Base-by-base conservation (phyloP, 352 stramenopile genomes). In the Pythium biforme region DNA sequence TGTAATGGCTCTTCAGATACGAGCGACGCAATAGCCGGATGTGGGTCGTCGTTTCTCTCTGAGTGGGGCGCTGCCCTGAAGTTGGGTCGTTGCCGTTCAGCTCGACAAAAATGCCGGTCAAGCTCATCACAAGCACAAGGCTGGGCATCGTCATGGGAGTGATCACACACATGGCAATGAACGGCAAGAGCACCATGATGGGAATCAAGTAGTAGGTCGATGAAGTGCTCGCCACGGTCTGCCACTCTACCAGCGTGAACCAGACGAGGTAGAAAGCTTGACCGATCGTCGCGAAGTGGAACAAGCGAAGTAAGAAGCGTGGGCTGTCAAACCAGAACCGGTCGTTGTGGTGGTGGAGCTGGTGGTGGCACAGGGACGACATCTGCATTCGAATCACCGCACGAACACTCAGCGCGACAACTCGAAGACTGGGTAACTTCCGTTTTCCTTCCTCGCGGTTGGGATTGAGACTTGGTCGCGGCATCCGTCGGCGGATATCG, bases 231-330 rank as follows among this genome's bases (percentile, higher is more conserved):
- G 72, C 53, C 10, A 90, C 62, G 3, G 70, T 78, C 22, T 73
- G 73, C 29, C 78, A 77, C 29, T 88, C 76, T 2, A 95, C 84
- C 10, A 95, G 79, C 0, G 84, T 90, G 53, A 95, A 74, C 86
- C 86, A 95, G 11, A 94, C 83, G 29, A 95, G 69, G 53, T 95
- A 95, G 60, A 95, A 94, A 8, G 84, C 84, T 61, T 95, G 86
- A 1, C 84, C 84, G 54, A 92, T 94, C 9, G 86, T 95, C 27
- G 86, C 82, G 43, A 95, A 91, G 65, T 95, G 86, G 49, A 95
- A 95, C 25, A 94, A 55, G 15, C 83, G 79, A 37, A 94, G 65
- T 37, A 94, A 61, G 41, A 95, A 68, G 50, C 69, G 76, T 0
- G 86, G 86, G 48, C 78, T 90, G 50, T 84, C 66, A 55, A 95